Conservation (phyloP, 495 filamentous ascomycete genomes). For the Astrocystis sublimbata region DNA sequence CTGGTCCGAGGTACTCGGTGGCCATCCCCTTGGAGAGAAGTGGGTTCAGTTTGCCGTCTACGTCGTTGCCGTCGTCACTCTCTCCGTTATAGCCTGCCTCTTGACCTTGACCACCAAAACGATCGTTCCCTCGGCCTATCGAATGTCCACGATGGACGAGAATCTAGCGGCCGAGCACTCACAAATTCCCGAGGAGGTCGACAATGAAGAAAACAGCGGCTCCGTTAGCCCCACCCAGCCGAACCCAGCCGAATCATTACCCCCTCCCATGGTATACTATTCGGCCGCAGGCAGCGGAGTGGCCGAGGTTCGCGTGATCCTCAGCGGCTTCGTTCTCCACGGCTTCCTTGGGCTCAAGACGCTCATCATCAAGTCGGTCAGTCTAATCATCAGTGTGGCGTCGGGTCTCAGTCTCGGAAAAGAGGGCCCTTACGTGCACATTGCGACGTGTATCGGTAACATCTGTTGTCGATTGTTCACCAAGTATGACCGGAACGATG, state of each 20-base stretch:
- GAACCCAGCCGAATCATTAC: slow-evolving; percentile 21
- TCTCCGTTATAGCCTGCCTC: slow-evolving; percentile 73
- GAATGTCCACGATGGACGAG: slow-evolving; percentile 85
- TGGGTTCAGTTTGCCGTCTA: slow-evolving; percentile 78
- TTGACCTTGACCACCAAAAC: slow-evolving; percentile 88
- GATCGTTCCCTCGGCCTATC: slow-evolving; percentile 83
- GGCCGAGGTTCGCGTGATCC: slow-evolving; percentile 94
- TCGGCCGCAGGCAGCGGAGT: slow-evolving; percentile 96
- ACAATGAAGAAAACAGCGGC: slow-evolving; percentile 32
- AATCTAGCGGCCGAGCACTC: slow-evolving; percentile 54
- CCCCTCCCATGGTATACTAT: slow-evolving; percentile 85
- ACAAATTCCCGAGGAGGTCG: slow-evolving; percentile 37
- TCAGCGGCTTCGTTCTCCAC: slow-evolving; percentile 96
- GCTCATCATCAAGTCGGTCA: slow-evolving; percentile 80
- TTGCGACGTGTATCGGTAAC: slow-evolving; percentile 93
- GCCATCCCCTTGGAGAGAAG: slow-evolving; percentile 52
- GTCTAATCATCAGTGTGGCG: slow-evolving; percentile 82
- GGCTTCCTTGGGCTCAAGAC: slow-evolving; percentile 92
- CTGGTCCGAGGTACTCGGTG: slow-evolving; percentile 69
- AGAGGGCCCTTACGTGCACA: slow-evolving; percentile 97
- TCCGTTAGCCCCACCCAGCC: slow-evolving; percentile 43
- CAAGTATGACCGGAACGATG: slow-evolving; percentile 94
- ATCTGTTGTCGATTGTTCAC: slow-evolving; percentile 88
- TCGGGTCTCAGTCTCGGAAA: slow-evolving; percentile 94
- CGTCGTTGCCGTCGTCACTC: slow-evolving; percentile 65